A percentile compares a stretch with the other conserved stretches of the same genome.
Conservation (phyloP, 805 yeast genomes). For the Suhomyces vadensis region DNA sequence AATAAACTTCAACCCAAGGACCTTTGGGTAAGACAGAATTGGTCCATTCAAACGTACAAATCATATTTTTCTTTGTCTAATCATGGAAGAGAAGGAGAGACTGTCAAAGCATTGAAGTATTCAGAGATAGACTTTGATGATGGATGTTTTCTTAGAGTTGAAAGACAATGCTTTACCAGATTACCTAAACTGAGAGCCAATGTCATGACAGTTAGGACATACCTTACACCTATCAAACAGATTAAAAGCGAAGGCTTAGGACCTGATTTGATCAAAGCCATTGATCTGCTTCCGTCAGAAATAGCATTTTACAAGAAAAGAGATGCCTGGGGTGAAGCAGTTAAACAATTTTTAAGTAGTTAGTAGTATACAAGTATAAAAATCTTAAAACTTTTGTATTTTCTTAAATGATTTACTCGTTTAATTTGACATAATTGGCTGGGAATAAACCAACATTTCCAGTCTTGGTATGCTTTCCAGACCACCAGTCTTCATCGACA, state of each 20-base stretch:
- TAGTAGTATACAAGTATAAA: background rate
- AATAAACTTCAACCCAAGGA: conserved; percentile 52
- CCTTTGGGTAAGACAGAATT: conserved; percentile 63
- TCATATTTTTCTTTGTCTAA: conserved; percentile 28
- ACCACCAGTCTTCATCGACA: conserved; percentile 97
- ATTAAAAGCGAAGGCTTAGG: conserved; percentile 36
- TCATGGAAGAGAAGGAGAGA: conserved; percentile 36
- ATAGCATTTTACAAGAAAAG: conserved; percentile 39
- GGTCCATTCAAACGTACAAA: conserved; percentile 67
- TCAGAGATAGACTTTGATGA: conserved; percentile 38
- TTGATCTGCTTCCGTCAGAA: conserved; percentile 40
- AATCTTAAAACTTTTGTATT: background rate
- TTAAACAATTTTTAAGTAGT: conserved; percentile 28
- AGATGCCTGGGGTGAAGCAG: conserved; percentile 41
- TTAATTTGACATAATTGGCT: conserved; percentile 69
- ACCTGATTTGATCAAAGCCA: conserved; percentile 30
- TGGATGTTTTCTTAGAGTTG: conserved; percentile 35
- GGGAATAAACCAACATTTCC: conserved; percentile 90
- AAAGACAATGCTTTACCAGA: conserved; percentile 38
- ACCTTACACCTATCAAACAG: conserved; percentile 30
- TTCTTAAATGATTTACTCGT: conserved; percentile 8
- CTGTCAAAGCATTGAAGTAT: conserved; percentile 18
- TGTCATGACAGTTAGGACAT: conserved; percentile 40
- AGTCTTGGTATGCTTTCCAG: conserved; percentile 63
- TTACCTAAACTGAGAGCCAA: conserved; percentile 37